These are phyloP conservation scores for Ceratocystis ficicola DNA, from an alignment of 2,329 filamentous ascomycete species.

Conservation along the genomic window DNA sequence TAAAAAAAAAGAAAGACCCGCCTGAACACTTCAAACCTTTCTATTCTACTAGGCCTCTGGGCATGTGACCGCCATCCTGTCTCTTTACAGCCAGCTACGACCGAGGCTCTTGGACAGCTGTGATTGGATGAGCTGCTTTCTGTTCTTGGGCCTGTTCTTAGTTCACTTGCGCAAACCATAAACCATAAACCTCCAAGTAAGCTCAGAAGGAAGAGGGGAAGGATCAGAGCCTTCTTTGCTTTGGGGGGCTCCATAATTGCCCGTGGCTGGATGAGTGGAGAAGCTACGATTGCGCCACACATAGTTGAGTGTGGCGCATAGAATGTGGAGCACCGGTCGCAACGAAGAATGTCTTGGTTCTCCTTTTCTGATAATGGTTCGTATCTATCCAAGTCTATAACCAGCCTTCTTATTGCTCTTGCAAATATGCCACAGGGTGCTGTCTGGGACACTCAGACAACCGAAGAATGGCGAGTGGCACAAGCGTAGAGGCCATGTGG, in stretches of 20 bases:
- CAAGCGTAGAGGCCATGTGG: neutral
- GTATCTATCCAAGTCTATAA: neutral
- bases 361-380: neutral
- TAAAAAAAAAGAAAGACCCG: neutral
- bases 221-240: slow-evolving; percentile 6
- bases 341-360: neutral
- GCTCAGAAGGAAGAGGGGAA: neutral
- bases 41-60: neutral
- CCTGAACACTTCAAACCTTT: neutral
- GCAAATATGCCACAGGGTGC: neutral
- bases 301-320: neutral
- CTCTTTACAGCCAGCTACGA: neutral
- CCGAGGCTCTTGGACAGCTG: neutral
- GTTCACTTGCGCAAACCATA: slow-evolving; percentile 6
- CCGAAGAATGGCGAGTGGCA: neutral
- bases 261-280: neutral
- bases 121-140: neutral
- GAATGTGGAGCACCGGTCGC: neutral
- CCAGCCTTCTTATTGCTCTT: neutral
- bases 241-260: neutral
- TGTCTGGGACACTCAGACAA: neutral
- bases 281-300: too few species aligned
- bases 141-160: neutral
- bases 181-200: slow-evolving; percentile 4
- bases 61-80: neutral